These are phyloP conservation scores for Coemansia sp. DNA, from an alignment of 192 early-diverging fungal species.

Conservation along the genomic window DNA sequence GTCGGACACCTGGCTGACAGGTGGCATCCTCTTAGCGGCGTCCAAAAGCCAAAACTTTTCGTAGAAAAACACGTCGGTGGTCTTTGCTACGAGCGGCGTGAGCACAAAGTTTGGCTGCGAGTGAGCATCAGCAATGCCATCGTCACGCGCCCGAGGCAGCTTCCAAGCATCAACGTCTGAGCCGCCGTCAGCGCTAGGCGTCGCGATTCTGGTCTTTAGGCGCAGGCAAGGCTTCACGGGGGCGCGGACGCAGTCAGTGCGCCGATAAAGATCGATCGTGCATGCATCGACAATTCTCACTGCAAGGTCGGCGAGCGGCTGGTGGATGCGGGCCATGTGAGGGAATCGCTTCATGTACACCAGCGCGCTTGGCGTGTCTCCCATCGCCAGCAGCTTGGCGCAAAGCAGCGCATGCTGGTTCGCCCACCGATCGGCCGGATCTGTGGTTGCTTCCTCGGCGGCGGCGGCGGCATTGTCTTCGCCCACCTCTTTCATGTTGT, in stretches of 20 bases:
- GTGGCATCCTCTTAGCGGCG: conserved; percentile 20
- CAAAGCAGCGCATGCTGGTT: conserved; percentile 52
- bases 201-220: not conserved
- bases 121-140: not conserved
- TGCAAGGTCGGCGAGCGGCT: conserved; percentile 33
- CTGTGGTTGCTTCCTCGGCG: not conserved
- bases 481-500: conserved; percentile 20
- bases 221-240: conserved; percentile 22
- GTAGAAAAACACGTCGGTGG: conserved; percentile 52
- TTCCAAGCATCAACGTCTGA: not conserved
- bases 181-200: not conserved
- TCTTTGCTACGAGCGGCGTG: conserved; percentile 21
- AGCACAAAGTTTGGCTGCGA: conserved; percentile 21
- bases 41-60: conserved; percentile 52
- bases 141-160: not conserved
- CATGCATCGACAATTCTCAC: conserved; percentile 37
- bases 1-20: conserved; percentile 10
- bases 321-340: conserved; percentile 35
- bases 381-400: conserved; percentile 45
- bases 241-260: conserved; percentile 39
- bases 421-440: conserved; percentile 14
- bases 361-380: conserved; percentile 32
- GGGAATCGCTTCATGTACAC: conserved; percentile 42
- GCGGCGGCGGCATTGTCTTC: not conserved
- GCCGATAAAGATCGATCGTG: conserved; percentile 26